Evolutionary conservation across 2,329 filamentous ascomycete species (phyloP).

Genomic region (Alternaria gaisen): DNA sequence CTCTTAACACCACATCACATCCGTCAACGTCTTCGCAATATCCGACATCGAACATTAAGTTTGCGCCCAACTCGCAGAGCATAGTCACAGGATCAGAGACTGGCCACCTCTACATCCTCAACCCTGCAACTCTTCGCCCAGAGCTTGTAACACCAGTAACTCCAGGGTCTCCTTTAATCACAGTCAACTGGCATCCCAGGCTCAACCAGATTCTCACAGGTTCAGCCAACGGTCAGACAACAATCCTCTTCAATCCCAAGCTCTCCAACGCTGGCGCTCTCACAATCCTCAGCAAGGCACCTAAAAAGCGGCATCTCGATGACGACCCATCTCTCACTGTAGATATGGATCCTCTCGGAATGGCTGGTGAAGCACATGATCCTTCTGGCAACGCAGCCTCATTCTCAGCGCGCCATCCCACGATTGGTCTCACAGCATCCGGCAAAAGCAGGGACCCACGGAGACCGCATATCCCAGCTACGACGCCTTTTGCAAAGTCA

Average conservation of each 20-base stretch:
- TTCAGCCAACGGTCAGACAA: conserved; percentile 88
- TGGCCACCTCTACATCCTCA: conserved; percentile 90
- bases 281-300: conserved; percentile 88
- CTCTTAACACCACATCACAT: conserved; percentile 81
- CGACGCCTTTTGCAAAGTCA: conserved; percentile 89
- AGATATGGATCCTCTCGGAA: conserved; percentile 76
- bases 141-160: conserved; percentile 92
- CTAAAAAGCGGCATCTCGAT: conserved; percentile 94
- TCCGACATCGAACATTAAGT: conserved; percentile 85
- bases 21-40: conserved; percentile 84
- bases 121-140: conserved; percentile 85
- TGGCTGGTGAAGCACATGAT: conserved; percentile 82
- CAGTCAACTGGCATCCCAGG: conserved; percentile 89
- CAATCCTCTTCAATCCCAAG: conserved; percentile 89
- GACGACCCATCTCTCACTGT: conserved; percentile 84
- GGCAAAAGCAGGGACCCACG: conserved; percentile 81
- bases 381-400: conserved; percentile 64
- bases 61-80: conserved; percentile 82
- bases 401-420: conserved; percentile 70
- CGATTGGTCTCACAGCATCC: conserved; percentile 77
- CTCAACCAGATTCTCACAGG: conserved; percentile 96
- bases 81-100: conserved; percentile 89
- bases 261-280: conserved; percentile 83
- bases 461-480: conserved; percentile 81
- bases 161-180: conserved; percentile 80